Base-by-base conservation (phyloP, 108 stramenopile genomes). In the Cyclostephanos tholiformis region DNA sequence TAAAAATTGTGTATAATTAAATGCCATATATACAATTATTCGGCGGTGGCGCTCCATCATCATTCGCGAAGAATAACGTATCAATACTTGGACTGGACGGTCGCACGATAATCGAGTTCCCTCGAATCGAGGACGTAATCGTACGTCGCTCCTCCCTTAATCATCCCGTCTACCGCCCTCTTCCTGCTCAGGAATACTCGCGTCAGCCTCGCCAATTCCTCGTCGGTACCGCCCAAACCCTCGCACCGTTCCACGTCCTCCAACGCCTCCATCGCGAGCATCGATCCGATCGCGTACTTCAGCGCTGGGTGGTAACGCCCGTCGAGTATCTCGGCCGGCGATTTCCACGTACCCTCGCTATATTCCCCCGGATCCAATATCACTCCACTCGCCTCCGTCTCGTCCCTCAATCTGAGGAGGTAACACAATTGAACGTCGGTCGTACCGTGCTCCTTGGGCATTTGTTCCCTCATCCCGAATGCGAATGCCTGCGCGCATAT, bases 251-350 rank as follows among this genome's bases (percentile, higher is more conserved):
- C 51, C 74, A 82, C 41, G 39, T 39, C 0, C 30, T 82, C 70
- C 69, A 71, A 68, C 26, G 74, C 65, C 52, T 75, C 58, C 27
- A 55, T 62, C 13, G 80, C 74, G 22, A 82, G 43, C 74, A 82
- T 67, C 35, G 53, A 63, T 14, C 69, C 58, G 50, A 84, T 76
- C 0, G 83, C 83, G 68, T 64, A 81, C 43, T 71, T 76, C 79
- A 84, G 65, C n/a, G 83, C 83, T 4, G 83, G 83, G 53, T 84
- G 83, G 66, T 64, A 84, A 69, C 72, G 77, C 49, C 83, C 83
- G 36, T 68, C 68, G 55, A 84, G 58, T 23, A 84, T 71, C 32
- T 71, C 75, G 23, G 2, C 46, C 0, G 77, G 67, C 27, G 50
- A 19, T 22, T 68, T 52, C 83, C 83, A 84, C 38, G 63, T 51